These are phyloP conservation scores for Sporodiniella umbellata DNA, from an alignment of 371 early-diverging fungal genomes.

Conservation along the genomic window DNA sequence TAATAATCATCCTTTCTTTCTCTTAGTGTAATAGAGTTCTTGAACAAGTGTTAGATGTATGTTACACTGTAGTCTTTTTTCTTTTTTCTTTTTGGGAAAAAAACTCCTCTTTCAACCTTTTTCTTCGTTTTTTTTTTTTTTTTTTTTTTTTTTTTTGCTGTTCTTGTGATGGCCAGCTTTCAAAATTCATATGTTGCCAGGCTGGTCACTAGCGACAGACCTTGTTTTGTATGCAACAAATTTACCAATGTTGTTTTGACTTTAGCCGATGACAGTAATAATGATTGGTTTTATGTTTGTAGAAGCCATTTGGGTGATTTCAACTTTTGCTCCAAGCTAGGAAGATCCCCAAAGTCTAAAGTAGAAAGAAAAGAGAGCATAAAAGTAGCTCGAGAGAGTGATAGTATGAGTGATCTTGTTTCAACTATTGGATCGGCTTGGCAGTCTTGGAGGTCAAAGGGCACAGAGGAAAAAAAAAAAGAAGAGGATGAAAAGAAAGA, in stretches of 20 bases:
- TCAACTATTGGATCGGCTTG: conserved; percentile 41
- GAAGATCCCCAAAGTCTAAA: conserved; percentile 19
- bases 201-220: conserved; percentile 50
- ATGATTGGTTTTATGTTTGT: conserved; percentile 60
- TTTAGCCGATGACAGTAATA: conserved; percentile 48
- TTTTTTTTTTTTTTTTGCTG: neutral
- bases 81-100: neutral
- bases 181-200: conserved; percentile 56
- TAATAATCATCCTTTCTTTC: neutral
- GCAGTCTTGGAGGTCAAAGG: conserved; percentile 33
- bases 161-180: conserved; percentile 8
- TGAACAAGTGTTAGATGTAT: neutral
- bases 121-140: neutral
- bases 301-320: conserved; percentile 39
- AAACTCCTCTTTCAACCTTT: neutral
- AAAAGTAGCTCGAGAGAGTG: conserved; percentile 30
- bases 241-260: conserved; percentile 54
- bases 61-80: neutral
- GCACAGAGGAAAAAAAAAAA: conserved; percentile 9
- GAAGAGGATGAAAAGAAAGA: conserved; percentile 19
- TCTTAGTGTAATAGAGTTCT: neutral
- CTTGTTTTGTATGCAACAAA: conserved; percentile 60
- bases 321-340: conserved; percentile 40
- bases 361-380: conserved; percentile 5
- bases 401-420: conserved; percentile 41